These are phyloP conservation scores for Rosa multiflora DNA, from an alignment of 306 rosid species.

Conservation along the genomic window DNA sequence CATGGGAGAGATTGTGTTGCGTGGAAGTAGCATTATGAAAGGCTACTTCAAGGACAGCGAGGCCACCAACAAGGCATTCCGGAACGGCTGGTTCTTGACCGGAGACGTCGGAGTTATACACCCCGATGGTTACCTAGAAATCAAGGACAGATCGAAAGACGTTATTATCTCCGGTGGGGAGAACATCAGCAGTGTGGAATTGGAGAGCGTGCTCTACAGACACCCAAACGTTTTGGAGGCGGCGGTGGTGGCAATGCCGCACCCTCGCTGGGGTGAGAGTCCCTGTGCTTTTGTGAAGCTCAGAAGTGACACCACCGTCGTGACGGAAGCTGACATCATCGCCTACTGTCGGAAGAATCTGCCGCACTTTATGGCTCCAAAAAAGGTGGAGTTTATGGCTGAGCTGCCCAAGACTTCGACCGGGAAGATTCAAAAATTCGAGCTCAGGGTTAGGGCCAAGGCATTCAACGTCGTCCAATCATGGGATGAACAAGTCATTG, in stretches of 20 bases:
- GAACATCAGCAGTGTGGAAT: conserved; percentile 82
- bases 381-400: conserved; percentile 37
- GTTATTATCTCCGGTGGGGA: conserved; percentile 96
- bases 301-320: conserved; percentile 11
- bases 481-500: neutral
- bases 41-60: conserved; percentile 65
- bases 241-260: conserved; percentile 94
- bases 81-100: conserved; percentile 73
- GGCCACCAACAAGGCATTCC: conserved; percentile 50
- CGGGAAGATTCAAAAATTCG: conserved; percentile 40
- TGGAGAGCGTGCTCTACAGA: conserved; percentile 56
- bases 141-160: conserved; percentile 88
- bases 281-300: conserved; percentile 78
- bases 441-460: conserved; percentile 32
- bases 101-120: conserved; percentile 88
- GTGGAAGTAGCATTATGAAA: conserved; percentile 83
- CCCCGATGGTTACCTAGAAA: conserved; percentile 81
- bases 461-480: conserved; percentile 9
- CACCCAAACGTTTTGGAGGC: conserved; percentile 75
- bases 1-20: conserved; percentile 74
- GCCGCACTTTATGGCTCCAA: conserved; percentile 46
- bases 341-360: conserved; percentile 36
- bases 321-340: conserved; percentile 36
- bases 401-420: conserved; percentile 47
- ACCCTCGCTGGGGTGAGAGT: conserved; percentile 83